These are phyloP conservation scores for Vigna nakashimae DNA, from an alignment of 306 rosid species.

Conservation along the genomic window DNA sequence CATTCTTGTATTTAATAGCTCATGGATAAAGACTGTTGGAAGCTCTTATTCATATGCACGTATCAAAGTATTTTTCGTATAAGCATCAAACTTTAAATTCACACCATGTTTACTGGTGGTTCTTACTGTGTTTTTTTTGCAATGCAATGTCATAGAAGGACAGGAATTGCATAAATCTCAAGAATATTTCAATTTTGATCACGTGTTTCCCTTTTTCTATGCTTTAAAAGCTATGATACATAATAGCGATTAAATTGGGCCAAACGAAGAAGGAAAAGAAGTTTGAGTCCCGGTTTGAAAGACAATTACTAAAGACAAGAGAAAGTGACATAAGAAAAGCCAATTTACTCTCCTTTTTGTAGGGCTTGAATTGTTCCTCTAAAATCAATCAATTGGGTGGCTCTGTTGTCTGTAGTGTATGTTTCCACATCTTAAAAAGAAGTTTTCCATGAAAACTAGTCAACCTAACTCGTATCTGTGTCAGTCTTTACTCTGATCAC, in stretches of 20 bases:
- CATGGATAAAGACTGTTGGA: no score
- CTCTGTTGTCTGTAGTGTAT: conserved; percentile 66
- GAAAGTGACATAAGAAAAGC: conserved; percentile 64
- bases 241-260: conserved; percentile 33
- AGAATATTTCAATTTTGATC: conserved; percentile 12
- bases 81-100: not conserved
- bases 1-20: no score
- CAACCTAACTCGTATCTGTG: conserved; percentile 78
- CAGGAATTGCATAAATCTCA: not conserved
- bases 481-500: conserved; percentile 70
- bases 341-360: conserved; percentile 57
- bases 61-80: not conserved
- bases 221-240: not conserved
- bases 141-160: not conserved
- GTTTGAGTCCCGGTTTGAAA: conserved; percentile 33
- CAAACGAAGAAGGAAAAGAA: not conserved
- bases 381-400: conserved; percentile 60
- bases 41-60: no score
- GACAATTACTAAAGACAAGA: conserved; percentile 56
- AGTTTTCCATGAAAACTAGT: conserved; percentile 57
- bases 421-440: conserved; percentile 74
- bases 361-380: conserved; percentile 59
- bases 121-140: not conserved
- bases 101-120: not conserved
- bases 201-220: conserved; percentile 16